Base-by-base conservation (phyloP, 2,329 filamentous ascomycete species). In the Cadophora luteo-olivacea region DNA sequence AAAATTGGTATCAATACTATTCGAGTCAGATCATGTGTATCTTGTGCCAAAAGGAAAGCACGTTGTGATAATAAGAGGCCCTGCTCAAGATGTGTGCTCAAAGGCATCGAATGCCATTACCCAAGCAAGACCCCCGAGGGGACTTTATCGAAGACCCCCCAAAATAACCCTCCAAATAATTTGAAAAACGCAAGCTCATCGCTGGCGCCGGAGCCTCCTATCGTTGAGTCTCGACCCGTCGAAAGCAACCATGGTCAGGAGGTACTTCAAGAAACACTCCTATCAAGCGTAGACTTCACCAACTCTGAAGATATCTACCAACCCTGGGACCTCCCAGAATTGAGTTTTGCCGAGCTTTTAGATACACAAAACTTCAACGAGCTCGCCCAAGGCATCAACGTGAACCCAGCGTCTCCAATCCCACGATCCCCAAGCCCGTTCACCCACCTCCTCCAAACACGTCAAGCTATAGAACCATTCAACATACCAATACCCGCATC, bases 31-130 rank as follows among this genome's bases (percentile, higher is more conserved):
- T 81, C 81, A 58, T 82, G 81, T 72, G 64, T 78, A 22, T 72
- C 75, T 45, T 82, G 81, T 72, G 79, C 76, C 3, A 78, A 68
- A 73, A 70, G 68, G 2, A 82, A 82, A 73, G 72, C 74, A 16
- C 78, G 79, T 33, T 82, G 81, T 69, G 80, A 82, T 73, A 78
- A 78, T 25, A 74, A 64, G 58, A 73, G 71, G 57, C 80, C 81
- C 73, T 82, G 81, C 73, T 80, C 80, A 54, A 78, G 79, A 65
- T 83, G 81, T 68, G 71, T 70, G 58, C 68, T 68, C 52, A 81
- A 78, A 71, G 77, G 65, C 32, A 72, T 78, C 58, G 72, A 77
- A 65, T 83, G 81, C 64, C 75, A 73, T n/a, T 82, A 82, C 75
- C 75, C 79, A 33, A 65, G 69, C 11, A 75, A 66, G 33, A 61